Percentiles rank a stretch among this genome's conserved stretches.
These are phyloP conservation scores for Torulaspora delbrueckii DNA, from an alignment of 805 yeast genomes.

Conservation along the genomic window DNA sequence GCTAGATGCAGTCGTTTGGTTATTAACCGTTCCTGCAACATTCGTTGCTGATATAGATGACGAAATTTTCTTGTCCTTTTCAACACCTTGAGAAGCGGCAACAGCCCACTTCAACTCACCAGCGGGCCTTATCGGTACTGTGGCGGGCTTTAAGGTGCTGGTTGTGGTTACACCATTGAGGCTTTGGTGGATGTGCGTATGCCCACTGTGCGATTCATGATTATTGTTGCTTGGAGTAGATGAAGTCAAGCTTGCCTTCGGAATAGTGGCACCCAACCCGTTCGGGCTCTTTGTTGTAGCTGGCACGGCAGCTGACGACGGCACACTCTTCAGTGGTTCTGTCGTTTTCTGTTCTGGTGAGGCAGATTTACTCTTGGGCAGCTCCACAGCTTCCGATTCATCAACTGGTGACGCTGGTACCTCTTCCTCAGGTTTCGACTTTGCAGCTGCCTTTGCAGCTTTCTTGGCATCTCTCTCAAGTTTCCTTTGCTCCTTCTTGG, in stretches of 20 bases:
- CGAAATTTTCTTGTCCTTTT: conserved; percentile 23
- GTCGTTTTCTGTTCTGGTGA: conserved; percentile 17
- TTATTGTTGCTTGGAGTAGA: conserved; percentile 2
- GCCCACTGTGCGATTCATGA: conserved; percentile 17
- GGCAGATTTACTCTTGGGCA: conserved; percentile 13
- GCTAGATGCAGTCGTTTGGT: conserved; percentile 4
- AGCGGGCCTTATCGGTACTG: conserved; percentile 49
- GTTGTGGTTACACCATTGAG: conserved; percentile 32
- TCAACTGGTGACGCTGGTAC: conserved; percentile 7
- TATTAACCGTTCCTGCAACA: neutral
- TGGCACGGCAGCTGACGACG: conserved; percentile 15
- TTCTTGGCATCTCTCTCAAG: conserved; percentile 36
- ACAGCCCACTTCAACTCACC: conserved; percentile 54
- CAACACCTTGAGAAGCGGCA: conserved; percentile 42
- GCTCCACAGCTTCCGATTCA: conserved; percentile 9
- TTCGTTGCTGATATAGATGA: conserved; percentile 5
- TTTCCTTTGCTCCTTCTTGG: conserved; percentile 34
- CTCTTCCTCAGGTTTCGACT: conserved; percentile 17
- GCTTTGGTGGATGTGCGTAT: conserved; percentile 33
- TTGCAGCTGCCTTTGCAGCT: conserved; percentile 34
- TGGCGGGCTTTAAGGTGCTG: conserved; percentile 45
- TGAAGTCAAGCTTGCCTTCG: conserved; percentile 7
- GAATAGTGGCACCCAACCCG: conserved; percentile 7
- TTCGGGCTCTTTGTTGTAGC: conserved; percentile 18
- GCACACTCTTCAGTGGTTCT: conserved; percentile 8